These are phyloP conservation scores for Entonaema liquescens DNA, from an alignment of 495 filamentous ascomycete genomes.

Conservation along the genomic window DNA sequence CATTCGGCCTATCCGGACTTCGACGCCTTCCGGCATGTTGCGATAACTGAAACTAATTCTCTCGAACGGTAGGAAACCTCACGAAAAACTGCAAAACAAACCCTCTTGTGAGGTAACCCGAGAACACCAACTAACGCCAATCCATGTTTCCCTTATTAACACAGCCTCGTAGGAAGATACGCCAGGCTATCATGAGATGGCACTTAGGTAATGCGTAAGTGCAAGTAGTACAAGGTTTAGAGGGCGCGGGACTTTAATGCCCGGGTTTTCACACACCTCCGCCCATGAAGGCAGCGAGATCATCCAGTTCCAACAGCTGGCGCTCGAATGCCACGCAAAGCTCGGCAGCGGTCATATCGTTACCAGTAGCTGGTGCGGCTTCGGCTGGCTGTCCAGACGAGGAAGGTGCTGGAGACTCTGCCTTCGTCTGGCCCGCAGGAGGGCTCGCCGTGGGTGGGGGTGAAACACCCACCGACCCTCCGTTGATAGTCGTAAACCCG, in stretches of 20 bases:
- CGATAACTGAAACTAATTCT: conserved; percentile 6
- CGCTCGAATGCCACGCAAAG: conserved; percentile 59
- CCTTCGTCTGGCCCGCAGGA: conserved; percentile 46
- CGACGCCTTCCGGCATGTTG: background rate
- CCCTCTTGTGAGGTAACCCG: conserved; percentile 9
- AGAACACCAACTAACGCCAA: conserved; percentile 36
- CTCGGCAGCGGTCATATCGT: conserved; percentile 60
- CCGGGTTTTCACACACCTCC: conserved; percentile 54
- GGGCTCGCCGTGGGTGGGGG: conserved; percentile 56
- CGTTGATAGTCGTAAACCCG: conserved; percentile 60
- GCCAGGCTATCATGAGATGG: background rate
- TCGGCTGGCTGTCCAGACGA: conserved; percentile 43
- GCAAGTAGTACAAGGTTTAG: conserved; percentile 20
- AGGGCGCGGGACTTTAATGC: background rate
- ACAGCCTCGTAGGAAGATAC: conserved; percentile 24
- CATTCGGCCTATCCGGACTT: conserved; percentile 3
- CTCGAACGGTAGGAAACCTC: background rate
- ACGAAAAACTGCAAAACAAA: conserved; percentile 7
- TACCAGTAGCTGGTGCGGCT: conserved; percentile 33
- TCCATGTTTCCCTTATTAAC: conserved; percentile 38
- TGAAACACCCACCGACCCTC: conserved; percentile 54
- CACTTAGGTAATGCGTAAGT: background rate
- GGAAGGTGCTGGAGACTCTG: conserved; percentile 51
- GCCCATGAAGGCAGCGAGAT: conserved; percentile 62
- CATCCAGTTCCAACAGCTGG: conserved; percentile 59